Evolutionary conservation across 73 alveolate genomes (phyloP), one percentile per base, ranked within the genome.

Genomic region (Paramecium sonneborni): DNA sequence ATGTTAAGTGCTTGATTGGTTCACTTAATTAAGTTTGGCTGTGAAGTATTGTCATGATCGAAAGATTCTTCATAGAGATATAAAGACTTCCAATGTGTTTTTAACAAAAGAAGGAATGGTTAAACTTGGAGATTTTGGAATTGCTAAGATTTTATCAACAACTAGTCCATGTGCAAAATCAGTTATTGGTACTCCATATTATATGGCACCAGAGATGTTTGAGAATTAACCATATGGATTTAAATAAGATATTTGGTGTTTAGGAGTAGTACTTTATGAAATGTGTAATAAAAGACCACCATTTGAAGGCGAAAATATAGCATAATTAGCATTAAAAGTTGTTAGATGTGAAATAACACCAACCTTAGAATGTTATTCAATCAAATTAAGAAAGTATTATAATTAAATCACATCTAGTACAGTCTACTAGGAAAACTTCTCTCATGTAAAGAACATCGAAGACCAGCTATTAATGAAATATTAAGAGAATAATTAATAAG

Each of bases 81-180:
- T 98, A 35, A 98, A 98, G 74, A 95, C 99, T 21, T 96, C 97
- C 43, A 98, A 98, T 92, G 97, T 98, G 56, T 98, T 98, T 93
- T 86, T 98, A 52, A 98, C 98, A 62, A 98, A 97, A 93, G 97
- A 98, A 85, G 97, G 97, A 85, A 95, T 97, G 58, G 98, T 98
- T 7, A 98, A 98, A 85, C 88, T 98, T 5, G 99, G 99, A 7
- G 99, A 98, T 94, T 98, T 98, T 92, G 99, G 99, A 44, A 98
- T 98, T 9, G 96, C 99, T 12, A 98, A 95, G 95, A 98, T 98
- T 32, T 92, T 98, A 12, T 95, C 96, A 68, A 97, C 94, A 70
- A 95, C 99, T 0, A 62, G 86, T 10, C 98, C 96, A 35, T 95
- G 95, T 76, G 99, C 99, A 8, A 93, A 91, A 90, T 97, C 99